Evolutionary conservation across 352 stramenopile species (phyloP).

Genomic region (Phytopythium oedochilum): DNA sequence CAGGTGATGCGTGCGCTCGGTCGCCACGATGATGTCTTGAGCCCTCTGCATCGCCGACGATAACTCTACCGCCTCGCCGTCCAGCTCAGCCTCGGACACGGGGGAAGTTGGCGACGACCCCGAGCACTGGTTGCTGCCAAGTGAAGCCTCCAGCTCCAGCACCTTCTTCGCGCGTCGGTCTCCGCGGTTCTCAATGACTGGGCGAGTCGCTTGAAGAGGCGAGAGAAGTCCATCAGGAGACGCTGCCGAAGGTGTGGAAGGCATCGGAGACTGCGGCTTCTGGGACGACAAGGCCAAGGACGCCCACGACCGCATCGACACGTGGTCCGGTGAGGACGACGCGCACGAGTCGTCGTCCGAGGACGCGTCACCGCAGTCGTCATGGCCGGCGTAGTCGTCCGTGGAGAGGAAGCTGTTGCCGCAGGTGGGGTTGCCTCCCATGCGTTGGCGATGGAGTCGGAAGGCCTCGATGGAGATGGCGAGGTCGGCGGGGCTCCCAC

Average conservation of each 20-base stretch:
- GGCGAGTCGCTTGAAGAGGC: conserved; percentile 10
- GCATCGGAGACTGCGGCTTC: not conserved
- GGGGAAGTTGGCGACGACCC: conserved; percentile 4
- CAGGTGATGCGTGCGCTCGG: conserved; percentile 60
- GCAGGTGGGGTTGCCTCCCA: conserved; percentile 27
- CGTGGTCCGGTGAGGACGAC: conserved; percentile 8
- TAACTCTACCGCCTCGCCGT: conserved; percentile 25
- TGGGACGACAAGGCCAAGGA: conserved; percentile 3
- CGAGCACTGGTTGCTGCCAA: conserved; percentile 14
- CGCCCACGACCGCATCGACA: not conserved
- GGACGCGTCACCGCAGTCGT: conserved; percentile 22
- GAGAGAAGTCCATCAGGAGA: conserved; percentile 3
- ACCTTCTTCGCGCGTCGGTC: conserved; percentile 13
- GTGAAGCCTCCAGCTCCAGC: conserved; percentile 6
- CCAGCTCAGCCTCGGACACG: not conserved
- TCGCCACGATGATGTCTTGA: conserved; percentile 56
- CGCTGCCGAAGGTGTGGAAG: not conserved
- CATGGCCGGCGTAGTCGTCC: conserved; percentile 8
- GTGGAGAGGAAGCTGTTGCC: not conserved
- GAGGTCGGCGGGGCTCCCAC: conserved; percentile 62
- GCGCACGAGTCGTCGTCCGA: conserved; percentile 39
- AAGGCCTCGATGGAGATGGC: conserved; percentile 79
- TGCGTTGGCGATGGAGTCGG: conserved; percentile 54
- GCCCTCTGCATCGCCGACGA: conserved; percentile 39
- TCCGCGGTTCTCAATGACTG: conserved; percentile 12